Percentiles rank a stretch among this genome's conserved stretches.
Conservation (phyloP, 306 rosid species). For the Vicia faba region DNA sequence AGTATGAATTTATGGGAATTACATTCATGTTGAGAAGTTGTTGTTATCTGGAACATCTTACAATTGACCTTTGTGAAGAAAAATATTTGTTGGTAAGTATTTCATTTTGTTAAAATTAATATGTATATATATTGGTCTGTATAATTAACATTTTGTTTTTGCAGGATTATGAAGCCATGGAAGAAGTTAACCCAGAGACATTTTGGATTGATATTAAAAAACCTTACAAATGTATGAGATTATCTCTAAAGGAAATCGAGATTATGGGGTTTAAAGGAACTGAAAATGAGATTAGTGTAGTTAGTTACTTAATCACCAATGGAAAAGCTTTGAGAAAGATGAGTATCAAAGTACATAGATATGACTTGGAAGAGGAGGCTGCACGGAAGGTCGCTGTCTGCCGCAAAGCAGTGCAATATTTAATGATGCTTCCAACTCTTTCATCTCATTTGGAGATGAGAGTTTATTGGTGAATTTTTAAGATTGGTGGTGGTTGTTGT, state of each 20-base stretch:
- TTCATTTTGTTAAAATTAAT: not conserved
- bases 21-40: slow-evolving; percentile 48
- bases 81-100: slow-evolving; percentile 35
- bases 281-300: not conserved
- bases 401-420: not conserved
- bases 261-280: slow-evolving; percentile 14
- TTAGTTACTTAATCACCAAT: not conserved
- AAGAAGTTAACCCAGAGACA: not conserved
- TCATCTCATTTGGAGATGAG: slow-evolving; percentile 3
- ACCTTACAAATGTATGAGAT: not conserved
- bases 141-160: too few species aligned
- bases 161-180: slow-evolving; percentile 34
- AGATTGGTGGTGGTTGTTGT: too few species aligned
- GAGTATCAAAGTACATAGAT: not conserved
- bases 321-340: slow-evolving; percentile 19
- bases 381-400: not conserved
- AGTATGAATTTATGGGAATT: slow-evolving; percentile 44
- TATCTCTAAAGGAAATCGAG: slow-evolving; percentile 20
- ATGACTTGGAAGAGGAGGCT: not conserved
- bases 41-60: slow-evolving; percentile 41
- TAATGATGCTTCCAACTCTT: not conserved
- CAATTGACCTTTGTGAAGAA: slow-evolving; percentile 29
- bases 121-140: too few species aligned
- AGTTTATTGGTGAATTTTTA: not conserved
- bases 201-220: not conserved